Conservation (phyloP, 176 grass and related monocot species). For the Oryza nivara region DNA sequence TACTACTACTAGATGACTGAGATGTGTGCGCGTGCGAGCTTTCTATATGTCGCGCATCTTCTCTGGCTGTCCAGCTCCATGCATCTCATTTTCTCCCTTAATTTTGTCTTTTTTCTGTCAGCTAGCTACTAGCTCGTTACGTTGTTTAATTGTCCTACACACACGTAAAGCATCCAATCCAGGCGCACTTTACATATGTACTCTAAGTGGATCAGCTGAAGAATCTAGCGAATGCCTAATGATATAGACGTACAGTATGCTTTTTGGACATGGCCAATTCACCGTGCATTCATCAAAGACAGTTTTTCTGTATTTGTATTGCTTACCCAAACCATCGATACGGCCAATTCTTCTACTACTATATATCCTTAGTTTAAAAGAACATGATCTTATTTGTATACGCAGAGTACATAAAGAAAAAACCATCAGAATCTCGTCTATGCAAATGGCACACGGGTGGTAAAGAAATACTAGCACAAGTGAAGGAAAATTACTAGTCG, state of each 20-base stretch:
- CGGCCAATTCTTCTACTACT: neutral
- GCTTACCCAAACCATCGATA: neutral
- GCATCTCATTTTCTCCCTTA: neutral
- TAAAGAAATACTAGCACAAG: neutral
- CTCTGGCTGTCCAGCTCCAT: neutral
- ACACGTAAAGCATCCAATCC: neutral
- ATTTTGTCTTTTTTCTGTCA: neutral
- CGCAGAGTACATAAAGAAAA: neutral
- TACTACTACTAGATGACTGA: neutral
- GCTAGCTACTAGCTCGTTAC: neutral
- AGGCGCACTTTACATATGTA: neutral
- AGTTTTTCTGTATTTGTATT: neutral
- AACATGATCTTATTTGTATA: neutral
- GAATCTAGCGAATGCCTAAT: neutral
- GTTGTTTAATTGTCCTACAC: neutral
- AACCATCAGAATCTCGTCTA: neutral
- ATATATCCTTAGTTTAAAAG: neutral
- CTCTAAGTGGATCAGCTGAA: neutral
- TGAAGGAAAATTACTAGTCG: neutral
- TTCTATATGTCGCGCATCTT: neutral
- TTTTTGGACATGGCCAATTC: neutral
- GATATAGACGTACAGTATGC: neutral
- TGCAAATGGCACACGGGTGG: neutral
- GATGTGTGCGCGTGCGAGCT: neutral
- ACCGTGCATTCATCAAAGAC: neutral